Conservation (phyloP, 192 early-diverging fungal species). For the Dissophora ornata region DNA sequence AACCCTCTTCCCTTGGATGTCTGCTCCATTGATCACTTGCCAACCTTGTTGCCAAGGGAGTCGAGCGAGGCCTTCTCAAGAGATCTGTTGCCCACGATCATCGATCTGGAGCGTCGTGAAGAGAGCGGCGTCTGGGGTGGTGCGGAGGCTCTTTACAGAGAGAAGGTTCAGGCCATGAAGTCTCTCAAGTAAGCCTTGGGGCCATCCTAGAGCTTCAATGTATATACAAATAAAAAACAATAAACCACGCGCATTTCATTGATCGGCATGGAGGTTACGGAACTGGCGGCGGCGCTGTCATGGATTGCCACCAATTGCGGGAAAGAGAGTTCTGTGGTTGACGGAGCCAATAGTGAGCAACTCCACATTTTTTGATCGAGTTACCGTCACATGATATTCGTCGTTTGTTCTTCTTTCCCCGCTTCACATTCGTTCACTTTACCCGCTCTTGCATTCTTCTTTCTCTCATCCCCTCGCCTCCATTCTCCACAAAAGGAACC, state of each 20-base stretch:
- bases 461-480: neutral
- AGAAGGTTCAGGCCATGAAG: slow-evolving; percentile 69
- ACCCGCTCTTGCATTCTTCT: neutral
- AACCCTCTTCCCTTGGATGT: slow-evolving; percentile 83
- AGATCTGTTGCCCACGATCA: slow-evolving; percentile 88
- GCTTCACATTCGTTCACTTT: slow-evolving; percentile 7
- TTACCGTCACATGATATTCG: slow-evolving; percentile 8
- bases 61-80: slow-evolving; percentile 86
- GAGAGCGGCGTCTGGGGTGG: slow-evolving; percentile 82
- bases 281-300: no score
- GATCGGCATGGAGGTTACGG: neutral
- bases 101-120: slow-evolving; percentile 73
- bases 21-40: slow-evolving; percentile 97
- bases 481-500: no score
- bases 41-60: slow-evolving; percentile 93
- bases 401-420: neutral
- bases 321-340: no score
- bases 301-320: no score
- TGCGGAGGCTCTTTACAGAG: slow-evolving; percentile 85
- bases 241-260: no score
- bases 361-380: neutral
- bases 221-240: no score
- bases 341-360: slow-evolving; percentile 9
- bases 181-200: slow-evolving; percentile 1
- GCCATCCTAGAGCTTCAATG: no score